phyloP scores from a whole-genome alignment of 768 basidiomycete species.

The Trametopsis cervina region DNA sequence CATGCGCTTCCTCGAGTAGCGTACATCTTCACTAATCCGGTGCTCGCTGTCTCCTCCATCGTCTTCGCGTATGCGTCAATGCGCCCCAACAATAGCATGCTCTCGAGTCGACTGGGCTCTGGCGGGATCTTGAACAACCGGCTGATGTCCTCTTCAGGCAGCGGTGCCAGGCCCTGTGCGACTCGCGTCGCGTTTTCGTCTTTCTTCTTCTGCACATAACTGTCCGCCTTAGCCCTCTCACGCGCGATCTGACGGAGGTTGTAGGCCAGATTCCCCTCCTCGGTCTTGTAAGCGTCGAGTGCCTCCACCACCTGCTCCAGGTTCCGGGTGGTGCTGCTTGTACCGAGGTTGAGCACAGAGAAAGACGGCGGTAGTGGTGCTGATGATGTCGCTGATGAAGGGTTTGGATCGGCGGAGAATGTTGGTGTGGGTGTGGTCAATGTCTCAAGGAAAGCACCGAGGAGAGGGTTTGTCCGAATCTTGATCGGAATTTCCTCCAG shows the following conservation, averaged over 20 bases:
- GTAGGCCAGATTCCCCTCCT: conserved; percentile 90
- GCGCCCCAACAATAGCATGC: conserved; percentile 79
- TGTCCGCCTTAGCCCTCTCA: conserved; percentile 75
- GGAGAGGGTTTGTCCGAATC: conserved; percentile 74
- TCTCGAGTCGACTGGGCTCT: conserved; percentile 85
- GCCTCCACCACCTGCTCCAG: conserved; percentile 82
- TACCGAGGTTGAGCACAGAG: conserved; percentile 64
- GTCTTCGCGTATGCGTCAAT: conserved; percentile 81
- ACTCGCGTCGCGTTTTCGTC: conserved; percentile 80
- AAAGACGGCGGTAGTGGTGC: conserved; percentile 56
- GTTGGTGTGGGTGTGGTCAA: conserved; percentile 44
- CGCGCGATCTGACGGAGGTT: conserved; percentile 81
- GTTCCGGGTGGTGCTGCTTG: conserved; percentile 62
- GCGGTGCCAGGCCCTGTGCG: conserved; percentile 76
- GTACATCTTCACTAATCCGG: conserved; percentile 81
- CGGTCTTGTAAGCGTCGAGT: conserved; percentile 79
- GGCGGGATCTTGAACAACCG: conserved; percentile 83
- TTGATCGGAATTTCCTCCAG: conserved; percentile 82
- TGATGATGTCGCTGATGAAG: conserved; percentile 28
- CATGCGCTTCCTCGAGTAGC: conserved; percentile 39
- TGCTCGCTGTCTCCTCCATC: conserved; percentile 54
- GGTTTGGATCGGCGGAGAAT: conserved; percentile 26
- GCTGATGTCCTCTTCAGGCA: conserved; percentile 82
- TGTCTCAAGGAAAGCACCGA: conserved; percentile 70
- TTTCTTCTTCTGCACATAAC: conserved; percentile 74